Evolutionary conservation across 163 green algal species (phyloP).

Genomic region (Chloromonas sp.): DNA sequence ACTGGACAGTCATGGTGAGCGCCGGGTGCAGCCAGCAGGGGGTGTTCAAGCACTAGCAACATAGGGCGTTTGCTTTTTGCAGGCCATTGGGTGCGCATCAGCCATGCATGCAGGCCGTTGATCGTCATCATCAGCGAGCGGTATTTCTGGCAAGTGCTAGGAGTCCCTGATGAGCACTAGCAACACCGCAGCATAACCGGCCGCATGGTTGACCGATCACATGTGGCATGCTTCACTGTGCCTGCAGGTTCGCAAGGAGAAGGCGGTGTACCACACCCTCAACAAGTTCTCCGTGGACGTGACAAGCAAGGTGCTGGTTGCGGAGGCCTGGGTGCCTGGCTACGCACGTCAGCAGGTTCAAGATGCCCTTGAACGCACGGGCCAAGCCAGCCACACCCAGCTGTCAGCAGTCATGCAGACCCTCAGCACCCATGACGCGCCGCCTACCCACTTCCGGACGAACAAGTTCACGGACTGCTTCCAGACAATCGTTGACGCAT

Average conservation of each 20-base stretch:
- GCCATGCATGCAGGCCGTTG: too few species aligned
- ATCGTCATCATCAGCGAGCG: too few species aligned
- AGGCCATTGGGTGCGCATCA: too few species aligned
- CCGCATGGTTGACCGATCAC: not conserved
- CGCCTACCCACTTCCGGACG: slow-evolving; percentile 91
- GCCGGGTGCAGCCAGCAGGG: too few species aligned
- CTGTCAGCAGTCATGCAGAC: slow-evolving; percentile 89
- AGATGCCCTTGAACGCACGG: slow-evolving; percentile 54
- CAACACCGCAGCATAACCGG: not conserved
- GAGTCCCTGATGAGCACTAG: too few species aligned
- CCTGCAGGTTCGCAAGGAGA: slow-evolving; percentile 62
- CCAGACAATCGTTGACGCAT: slow-evolving; percentile 84
- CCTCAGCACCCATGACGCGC: slow-evolving; percentile 70
- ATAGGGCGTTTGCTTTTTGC: too few species aligned
- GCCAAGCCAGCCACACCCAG: slow-evolving; percentile 20
- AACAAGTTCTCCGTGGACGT: slow-evolving; percentile 97
- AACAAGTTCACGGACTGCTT: slow-evolving; percentile 88
- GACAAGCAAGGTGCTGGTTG: slow-evolving; percentile 88
- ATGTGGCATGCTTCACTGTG: slow-evolving; percentile 28
- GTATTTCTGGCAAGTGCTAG: too few species aligned
- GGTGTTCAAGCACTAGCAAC: too few species aligned
- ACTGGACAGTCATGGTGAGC: slow-evolving; percentile 51
- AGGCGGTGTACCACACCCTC: slow-evolving; percentile 93
- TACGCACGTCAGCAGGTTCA: slow-evolving; percentile 56
- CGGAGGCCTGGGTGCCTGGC: slow-evolving; percentile 89